Base-by-base conservation (phyloP, 768 basidiomycete species). In the Hypholoma fasciculare region DNA sequence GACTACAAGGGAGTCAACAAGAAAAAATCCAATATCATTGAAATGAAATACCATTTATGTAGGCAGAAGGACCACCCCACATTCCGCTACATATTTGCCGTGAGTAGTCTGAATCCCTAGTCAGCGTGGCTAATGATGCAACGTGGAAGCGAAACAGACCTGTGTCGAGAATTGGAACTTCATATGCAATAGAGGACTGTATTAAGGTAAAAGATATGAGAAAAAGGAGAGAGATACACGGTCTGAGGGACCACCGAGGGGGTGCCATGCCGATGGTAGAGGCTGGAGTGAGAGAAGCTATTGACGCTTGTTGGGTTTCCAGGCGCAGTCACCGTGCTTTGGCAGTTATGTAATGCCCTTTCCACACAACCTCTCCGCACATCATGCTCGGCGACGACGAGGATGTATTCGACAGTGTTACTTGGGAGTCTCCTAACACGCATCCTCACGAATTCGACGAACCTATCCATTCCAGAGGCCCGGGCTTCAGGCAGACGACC, bases 71-170 rank as follows among this genome's bases (percentile, higher is more conserved):
- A 39, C 86, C 85, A 26, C 84, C 90, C 87, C 92, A 98, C 93
- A 98, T 96, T 53, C 96, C 96, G 60, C 90, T 93, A 74, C 96
- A 98, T 71, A 89, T 88, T 78, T 98, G 94, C 49, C 92, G 84
- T 30, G 90, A 84, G 74, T 87, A 88, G 73, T 94, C 93, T 71
- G 49, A 44, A 50, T 43, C 46, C 44, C 26, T 34, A 48, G 54
- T 61, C 26, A 53, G 56, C 51, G 43, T 43, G 53, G 12, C 17
- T 36, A 34, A 40, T 43, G 44, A 51, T 50, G 38, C 43, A 55
- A 50, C 39, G 53, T 40, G 40, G 46, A 47, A 19, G 42, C 16
- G n/a, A 56, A 46, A 54, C 74, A 48, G 42, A 72, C 80, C 79
- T 72, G 84, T 85, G 72, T 90, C 90, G 34, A 82, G 70, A 38